These are phyloP conservation scores for Rutstroemia sydowiana DNA, from an alignment of 2,329 filamentous ascomycete species.

Conservation along the genomic window DNA sequence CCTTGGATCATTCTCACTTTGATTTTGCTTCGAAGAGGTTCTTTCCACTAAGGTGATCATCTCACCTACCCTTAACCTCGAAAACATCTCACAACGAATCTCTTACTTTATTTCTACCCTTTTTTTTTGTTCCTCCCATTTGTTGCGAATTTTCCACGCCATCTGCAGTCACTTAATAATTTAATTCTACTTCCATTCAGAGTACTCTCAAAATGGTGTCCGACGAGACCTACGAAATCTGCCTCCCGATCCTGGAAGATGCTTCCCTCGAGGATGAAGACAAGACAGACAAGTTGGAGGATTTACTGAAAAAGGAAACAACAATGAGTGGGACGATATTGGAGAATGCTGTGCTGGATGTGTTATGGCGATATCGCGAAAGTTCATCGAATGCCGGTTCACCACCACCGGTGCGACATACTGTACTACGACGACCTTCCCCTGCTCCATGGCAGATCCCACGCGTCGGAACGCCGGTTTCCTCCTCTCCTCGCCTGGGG, in stretches of 20 bases:
- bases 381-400: constrained; percentile 58
- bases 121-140: background rate
- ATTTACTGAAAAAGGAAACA: constrained; percentile 73
- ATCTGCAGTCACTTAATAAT: constrained; percentile 5
- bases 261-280: constrained; percentile 82
- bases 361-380: constrained; percentile 78
- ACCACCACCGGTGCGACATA: constrained; percentile 79
- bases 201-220: constrained; percentile 60
- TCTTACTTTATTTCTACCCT: background rate
- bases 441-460: constrained; percentile 86
- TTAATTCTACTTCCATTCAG: background rate
- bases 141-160: background rate
- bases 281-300: constrained; percentile 86
- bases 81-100: background rate
- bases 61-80: constrained; percentile 3
- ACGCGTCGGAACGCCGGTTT: constrained; percentile 63
- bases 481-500: constrained; percentile 72
- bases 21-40: constrained; percentile 5
- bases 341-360: constrained; percentile 85
- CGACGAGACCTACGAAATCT: constrained; percentile 87
- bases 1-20: background rate
- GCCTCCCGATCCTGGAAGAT: constrained; percentile 81
- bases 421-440: constrained; percentile 81
- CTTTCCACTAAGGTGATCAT: constrained; percentile 5
- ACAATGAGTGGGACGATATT: constrained; percentile 66